phyloP scores from a whole-genome alignment of 345 rosid genomes.

The Rhodamnia rubescens region DNA sequence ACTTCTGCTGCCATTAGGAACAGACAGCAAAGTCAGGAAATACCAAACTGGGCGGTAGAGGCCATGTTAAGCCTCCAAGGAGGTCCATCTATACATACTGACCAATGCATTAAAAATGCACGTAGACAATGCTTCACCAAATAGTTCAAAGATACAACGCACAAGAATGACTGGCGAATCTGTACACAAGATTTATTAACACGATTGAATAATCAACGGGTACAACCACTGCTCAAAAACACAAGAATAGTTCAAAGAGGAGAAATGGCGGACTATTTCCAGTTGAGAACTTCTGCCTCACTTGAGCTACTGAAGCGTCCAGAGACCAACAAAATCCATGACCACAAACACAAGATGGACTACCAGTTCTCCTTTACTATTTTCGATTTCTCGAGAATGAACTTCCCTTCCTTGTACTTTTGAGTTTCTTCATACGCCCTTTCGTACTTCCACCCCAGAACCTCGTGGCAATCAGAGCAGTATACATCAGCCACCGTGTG shows the following conservation, averaged over 20 bases:
- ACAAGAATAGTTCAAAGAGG: neutral
- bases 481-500: slow-evolving; percentile 21
- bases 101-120: neutral
- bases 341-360: neutral
- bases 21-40: neutral
- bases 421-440: slow-evolving; percentile 6
- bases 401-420: slow-evolving; percentile 11
- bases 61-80: neutral
- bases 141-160: neutral
- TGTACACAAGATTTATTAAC: neutral
- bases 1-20: neutral
- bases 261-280: neutral
- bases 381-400: slow-evolving; percentile 7
- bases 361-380: slow-evolving; percentile 4
- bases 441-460: slow-evolving; percentile 10
- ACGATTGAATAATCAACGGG: neutral
- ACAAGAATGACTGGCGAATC: neutral
- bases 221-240: neutral
- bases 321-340: neutral
- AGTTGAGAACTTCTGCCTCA: neutral
- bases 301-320: neutral
- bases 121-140: neutral
- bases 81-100: neutral
- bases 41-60: neutral
- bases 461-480: slow-evolving; percentile 12